A percentile compares a stretch with the other conserved stretches of the same genome.
phyloP scores from a whole-genome alignment of 208 protist species.

The Acanthamoeba castellanii region DNA sequence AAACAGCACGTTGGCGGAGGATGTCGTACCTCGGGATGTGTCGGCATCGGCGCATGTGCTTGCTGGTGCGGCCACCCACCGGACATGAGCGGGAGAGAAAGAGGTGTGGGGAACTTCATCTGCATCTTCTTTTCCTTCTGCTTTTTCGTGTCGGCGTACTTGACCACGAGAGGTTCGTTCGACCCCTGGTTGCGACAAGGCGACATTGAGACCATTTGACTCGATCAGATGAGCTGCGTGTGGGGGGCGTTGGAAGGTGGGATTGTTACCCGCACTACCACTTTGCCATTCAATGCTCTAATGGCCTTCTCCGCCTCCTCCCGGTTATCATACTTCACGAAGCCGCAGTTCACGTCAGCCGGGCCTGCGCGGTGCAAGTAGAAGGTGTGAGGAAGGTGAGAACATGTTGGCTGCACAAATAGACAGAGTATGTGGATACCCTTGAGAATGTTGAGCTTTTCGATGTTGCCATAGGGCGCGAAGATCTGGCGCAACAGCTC shows the following conservation, averaged over 20 bases:
- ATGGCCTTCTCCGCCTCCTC: constrained; percentile 83
- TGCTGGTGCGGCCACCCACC: background rate
- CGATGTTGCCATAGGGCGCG: constrained; percentile 81
- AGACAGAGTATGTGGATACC: constrained; percentile 43
- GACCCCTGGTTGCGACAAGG: background rate
- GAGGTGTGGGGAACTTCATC: background rate
- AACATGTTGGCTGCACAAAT: background rate
- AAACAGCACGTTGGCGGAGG: too few species aligned
- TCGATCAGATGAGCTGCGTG: background rate
- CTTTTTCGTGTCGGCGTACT: constrained; percentile 81
- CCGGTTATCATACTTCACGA: constrained; percentile 82
- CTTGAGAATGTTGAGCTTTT: constrained; percentile 78
- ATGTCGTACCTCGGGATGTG: background rate
- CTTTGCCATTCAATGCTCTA: constrained; percentile 73
- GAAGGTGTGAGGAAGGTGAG: background rate
- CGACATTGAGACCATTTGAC: background rate
- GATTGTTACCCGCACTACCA: constrained; percentile 47
- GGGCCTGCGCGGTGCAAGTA: background rate
- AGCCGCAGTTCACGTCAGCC: constrained; percentile 86
- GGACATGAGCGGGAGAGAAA: background rate
- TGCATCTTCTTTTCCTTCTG: constrained; percentile 82
- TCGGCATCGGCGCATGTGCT: background rate
- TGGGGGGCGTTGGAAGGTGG: background rate
- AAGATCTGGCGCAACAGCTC: constrained; percentile 82
- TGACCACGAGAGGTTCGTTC: constrained; percentile 76